phyloP scores from a whole-genome alignment of 164 flowering plant species.

The Houttuynia cordata region DNA sequence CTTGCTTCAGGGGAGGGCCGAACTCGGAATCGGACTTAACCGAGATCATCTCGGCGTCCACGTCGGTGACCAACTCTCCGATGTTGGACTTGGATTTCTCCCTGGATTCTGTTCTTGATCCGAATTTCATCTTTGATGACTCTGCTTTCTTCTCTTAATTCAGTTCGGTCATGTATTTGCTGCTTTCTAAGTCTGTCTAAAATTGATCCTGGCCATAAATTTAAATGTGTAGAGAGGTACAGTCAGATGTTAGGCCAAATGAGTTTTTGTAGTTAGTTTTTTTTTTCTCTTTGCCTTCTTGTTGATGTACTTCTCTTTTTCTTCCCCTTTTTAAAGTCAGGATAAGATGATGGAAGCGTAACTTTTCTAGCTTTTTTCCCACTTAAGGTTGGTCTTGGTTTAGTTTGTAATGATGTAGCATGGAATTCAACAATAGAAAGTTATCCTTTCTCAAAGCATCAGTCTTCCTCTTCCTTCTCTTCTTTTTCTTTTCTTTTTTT shows the following conservation, averaged over 20 bases:
- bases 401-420: no score
- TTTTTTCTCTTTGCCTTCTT: not conserved
- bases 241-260: not conserved
- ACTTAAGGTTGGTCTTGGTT: no score
- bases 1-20: constrained; percentile 19
- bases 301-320: not conserved
- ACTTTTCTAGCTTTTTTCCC: no score
- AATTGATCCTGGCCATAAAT: not conserved
- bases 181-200: not conserved
- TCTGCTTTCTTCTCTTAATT: constrained; percentile 24
- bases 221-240: not conserved
- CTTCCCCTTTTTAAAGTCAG: not conserved
- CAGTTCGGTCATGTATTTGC: not conserved
- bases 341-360: no score
- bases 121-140: constrained; percentile 25
- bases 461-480: no score
- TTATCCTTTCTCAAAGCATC: no score
- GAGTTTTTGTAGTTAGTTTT: not conserved
- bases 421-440: no score
- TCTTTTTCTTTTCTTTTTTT: no score
- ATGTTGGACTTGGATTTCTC: constrained; percentile 36
- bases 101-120: constrained; percentile 26
- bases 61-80: constrained; percentile 56
- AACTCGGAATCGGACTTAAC: constrained; percentile 26
- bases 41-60: constrained; percentile 48